phyloP scores from a whole-genome alignment of 2,329 filamentous ascomycete genomes.

The Aspergillus sp. region DNA sequence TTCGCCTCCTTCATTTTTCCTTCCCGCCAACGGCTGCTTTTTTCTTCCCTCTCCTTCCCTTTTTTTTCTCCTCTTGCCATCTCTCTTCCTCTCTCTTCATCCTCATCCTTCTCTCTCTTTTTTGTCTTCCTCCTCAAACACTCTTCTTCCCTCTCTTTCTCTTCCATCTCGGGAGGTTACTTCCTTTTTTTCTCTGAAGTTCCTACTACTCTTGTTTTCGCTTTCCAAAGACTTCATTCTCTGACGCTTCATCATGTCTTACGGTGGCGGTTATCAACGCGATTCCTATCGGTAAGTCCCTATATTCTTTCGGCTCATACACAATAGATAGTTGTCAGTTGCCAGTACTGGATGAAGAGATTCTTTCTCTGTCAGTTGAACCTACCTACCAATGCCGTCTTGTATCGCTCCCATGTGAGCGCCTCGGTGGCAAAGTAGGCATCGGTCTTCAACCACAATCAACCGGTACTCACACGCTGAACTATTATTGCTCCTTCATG shows the following conservation, averaged over 20 bases:
- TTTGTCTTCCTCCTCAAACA: conserved; percentile 14
- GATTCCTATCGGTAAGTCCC: conserved; percentile 50
- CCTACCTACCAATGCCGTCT: too few relatives aligned
- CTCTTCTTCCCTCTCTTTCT: conserved; percentile 8
- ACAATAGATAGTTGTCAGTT: background rate
- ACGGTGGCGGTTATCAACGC: conserved; percentile 61
- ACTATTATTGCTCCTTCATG: too few relatives aligned
- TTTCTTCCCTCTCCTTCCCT: conserved; percentile 22
- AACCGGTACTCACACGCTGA: too few relatives aligned
- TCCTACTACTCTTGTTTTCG: conserved; percentile 1
- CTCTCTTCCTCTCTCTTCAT: conserved; percentile 14
- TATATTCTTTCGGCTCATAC: background rate
- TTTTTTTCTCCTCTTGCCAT: conserved; percentile 18
- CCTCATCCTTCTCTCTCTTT: conserved; percentile 18
- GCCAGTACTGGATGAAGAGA: background rate
- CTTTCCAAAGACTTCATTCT: conserved; percentile 16
- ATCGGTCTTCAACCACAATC: background rate
- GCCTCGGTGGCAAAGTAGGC: background rate
- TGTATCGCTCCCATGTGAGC: background rate
- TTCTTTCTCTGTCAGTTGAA: too few relatives aligned
- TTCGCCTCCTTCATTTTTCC: conserved; percentile 20
- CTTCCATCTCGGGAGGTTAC: conserved; percentile 8
- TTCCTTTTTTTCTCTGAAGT: conserved; percentile 4
- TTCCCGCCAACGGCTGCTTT: conserved; percentile 19
- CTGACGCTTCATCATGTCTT: conserved; percentile 60